Evolutionary conservation across 148 eudicot species (phyloP), one percentile per base, ranked within the genome.

Genomic region (Persicaria maculosa): DNA sequence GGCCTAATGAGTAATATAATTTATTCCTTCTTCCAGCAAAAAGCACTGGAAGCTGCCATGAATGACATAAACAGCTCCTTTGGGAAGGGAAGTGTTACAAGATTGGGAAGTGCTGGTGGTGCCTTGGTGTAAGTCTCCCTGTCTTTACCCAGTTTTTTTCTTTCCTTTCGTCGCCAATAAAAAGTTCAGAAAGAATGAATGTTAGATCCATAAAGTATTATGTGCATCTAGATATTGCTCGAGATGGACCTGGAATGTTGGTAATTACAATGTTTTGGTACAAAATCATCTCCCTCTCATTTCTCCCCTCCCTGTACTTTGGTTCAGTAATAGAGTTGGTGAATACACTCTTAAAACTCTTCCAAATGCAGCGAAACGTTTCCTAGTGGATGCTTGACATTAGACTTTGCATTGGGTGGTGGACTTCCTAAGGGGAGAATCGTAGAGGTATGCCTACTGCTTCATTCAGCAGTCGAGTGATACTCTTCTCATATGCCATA

Each of bases 31-130:
- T 85, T 82, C 43, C 89, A 94, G 98, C 93, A 94, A 90, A 94
- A 91, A 81, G 98, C 98, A 48, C 77, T 94, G 73, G 97, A 94
- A 78, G 96, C 93, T 55, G 98, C 98, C 45, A 94, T 94, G 96
- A 84, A 80, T 74, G 98, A 94, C 77, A 94, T 94, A 80, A 94
- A 91, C 77, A 88, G 80, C 82, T 91, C 98, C 10, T 94, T 94
- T 77, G 97, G 98, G 61, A 91, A 83, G 83, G 98, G 98, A 81
- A 94, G 98, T 84, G 98, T 94, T 73, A 94, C 98, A 55, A 85
- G 97, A 79, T 81, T 94, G 77, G 98, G 98, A 76, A 94, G 98
- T 80, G 93, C 97, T 67, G 98, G 98, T 83, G 98, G 98, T 78
- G 98, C 98, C 77, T 86, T 94, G 69, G 98, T 94, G 98, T 94